A percentile compares a stretch with the other conserved stretches of the same genome.
These are phyloP conservation scores for Graphium sp. DNA, from an alignment of 2,329 filamentous ascomycete species.

Conservation along the genomic window DNA sequence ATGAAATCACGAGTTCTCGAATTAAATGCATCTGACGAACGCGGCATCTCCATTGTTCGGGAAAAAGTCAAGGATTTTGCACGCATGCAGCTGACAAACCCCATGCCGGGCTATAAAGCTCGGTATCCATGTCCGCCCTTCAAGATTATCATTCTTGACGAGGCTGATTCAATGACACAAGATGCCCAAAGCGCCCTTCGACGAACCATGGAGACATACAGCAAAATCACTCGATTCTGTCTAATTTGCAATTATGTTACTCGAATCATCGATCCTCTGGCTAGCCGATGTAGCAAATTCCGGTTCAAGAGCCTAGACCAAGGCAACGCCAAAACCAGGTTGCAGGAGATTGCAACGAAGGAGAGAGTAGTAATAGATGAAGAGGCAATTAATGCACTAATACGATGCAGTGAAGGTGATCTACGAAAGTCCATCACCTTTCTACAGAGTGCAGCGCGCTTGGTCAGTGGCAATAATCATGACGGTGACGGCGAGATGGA, in stretches of 20 bases:
- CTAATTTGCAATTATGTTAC: slow-evolving; percentile 98
- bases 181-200: slow-evolving; percentile 88
- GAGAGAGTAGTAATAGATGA: slow-evolving; percentile 64
- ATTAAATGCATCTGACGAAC: slow-evolving; percentile 97
- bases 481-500: slow-evolving; percentile 48
- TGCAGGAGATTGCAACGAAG: slow-evolving; percentile 66
- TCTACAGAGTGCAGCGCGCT: slow-evolving; percentile 78
- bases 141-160: slow-evolving; percentile 97
- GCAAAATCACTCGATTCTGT: slow-evolving; percentile 90
- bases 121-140: slow-evolving; percentile 90
- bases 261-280: slow-evolving; percentile 89
- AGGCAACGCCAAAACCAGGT: slow-evolving; percentile 59
- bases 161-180: slow-evolving; percentile 98
- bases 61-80: slow-evolving; percentile 99
- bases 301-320: slow-evolving; percentile 93
- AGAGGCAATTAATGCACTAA: slow-evolving; percentile 68
- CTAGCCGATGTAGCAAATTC: slow-evolving; percentile 89
- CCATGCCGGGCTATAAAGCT: slow-evolving; percentile 48
- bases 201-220: slow-evolving; percentile 96
- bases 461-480: slow-evolving; percentile 40
- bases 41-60: slow-evolving; percentile 89
- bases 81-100: slow-evolving; percentile 79
- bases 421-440: slow-evolving; percentile 92
- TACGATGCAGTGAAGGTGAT: slow-evolving; percentile 84
- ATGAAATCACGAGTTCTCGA: slow-evolving; percentile 92